phyloP scores from a whole-genome alignment of 2,329 filamentous ascomycete genomes.

The Diaporthe vaccinii region DNA sequence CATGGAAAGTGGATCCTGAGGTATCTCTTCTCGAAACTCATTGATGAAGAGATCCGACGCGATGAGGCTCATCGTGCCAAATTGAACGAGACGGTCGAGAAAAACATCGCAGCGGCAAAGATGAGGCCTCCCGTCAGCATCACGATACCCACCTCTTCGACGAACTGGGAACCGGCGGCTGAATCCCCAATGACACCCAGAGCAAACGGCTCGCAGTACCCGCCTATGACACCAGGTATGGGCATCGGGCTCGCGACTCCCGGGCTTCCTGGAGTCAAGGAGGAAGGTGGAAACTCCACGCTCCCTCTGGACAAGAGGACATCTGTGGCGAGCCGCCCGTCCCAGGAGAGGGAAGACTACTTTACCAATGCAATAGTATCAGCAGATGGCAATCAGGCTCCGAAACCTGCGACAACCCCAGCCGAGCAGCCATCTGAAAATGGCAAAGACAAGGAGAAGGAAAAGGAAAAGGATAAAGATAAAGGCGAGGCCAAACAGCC shows the following conservation, averaged over 20 bases:
- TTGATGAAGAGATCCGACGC: conserved; percentile 89
- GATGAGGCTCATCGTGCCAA: conserved; percentile 81
- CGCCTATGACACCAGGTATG: conserved; percentile 80
- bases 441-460: conserved; percentile 68
- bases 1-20: conserved; percentile 96
- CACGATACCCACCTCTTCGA: conserved; percentile 53
- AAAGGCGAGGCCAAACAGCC: conserved; percentile 68
- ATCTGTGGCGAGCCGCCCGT: conserved; percentile 71
- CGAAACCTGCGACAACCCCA: conserved; percentile 63
- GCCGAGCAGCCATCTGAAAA: conserved; percentile 60
- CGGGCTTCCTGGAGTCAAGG: conserved; percentile 63
- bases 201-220: conserved; percentile 73
- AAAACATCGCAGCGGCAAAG: conserved; percentile 67
- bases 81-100: conserved; percentile 74
- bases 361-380: conserved; percentile 75
- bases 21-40: conserved; percentile 89
- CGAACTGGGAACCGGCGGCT: conserved; percentile 53
- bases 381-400: conserved; percentile 60
- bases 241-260: conserved; percentile 85
- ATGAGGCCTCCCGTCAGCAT: conserved; percentile 73
- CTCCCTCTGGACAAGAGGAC: conserved; percentile 67
- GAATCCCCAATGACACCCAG: conserved; percentile 68
- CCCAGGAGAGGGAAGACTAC: conserved; percentile 79
- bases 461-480: conserved; percentile 60
- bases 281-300: conserved; percentile 54